Evolutionary conservation across 805 yeast genomes (phyloP), one percentile per base, ranked within the genome.

Genomic region (Clavispora vitiphila): DNA sequence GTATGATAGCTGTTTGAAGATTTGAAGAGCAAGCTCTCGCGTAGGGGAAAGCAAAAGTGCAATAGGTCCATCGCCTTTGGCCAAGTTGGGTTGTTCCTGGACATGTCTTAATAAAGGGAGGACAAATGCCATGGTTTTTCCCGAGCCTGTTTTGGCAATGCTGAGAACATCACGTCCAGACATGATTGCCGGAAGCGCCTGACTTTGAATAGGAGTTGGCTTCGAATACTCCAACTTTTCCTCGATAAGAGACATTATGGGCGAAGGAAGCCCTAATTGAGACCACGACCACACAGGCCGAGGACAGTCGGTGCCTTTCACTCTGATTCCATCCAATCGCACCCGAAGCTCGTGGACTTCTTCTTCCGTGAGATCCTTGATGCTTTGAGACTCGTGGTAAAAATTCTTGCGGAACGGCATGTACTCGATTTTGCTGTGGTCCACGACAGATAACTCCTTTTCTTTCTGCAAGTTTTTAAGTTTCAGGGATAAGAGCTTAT

Each of bases 81-180:
- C 46, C 9, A 78, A 46, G 0, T 77, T 78, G 2, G 76, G 64
- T 54, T 88, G 95, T 35, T 86, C 90, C 43, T 78, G 75, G 8
- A 93, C 78, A 47, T 91, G 98, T 39, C 96, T 72, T 39, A 91
- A 69, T 64, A 93, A 62, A 0, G 99, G 97, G 6, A 93, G 58
- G 8, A 89, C 67, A 62, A 86, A 93, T 1, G 96, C 85, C 51
- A 91, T 72, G 0, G 99, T 93, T 58, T 93, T 93, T 3, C 99
- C 99, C 0, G 96, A 86, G 0, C 99, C 99, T 0, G 99, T 93
- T 49, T 89, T 88, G 0, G 99, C 98, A 16, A 93, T 83, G 5
- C 96, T 97, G 36, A 93, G 83, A 7, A 91, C 78, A 64, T 93
- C 98, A 37, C 84, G 64, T 1, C 98, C 98, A 2, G 82, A 71